Conservation (phyloP, 805 yeast genomes). For the Ogataea sp. region DNA sequence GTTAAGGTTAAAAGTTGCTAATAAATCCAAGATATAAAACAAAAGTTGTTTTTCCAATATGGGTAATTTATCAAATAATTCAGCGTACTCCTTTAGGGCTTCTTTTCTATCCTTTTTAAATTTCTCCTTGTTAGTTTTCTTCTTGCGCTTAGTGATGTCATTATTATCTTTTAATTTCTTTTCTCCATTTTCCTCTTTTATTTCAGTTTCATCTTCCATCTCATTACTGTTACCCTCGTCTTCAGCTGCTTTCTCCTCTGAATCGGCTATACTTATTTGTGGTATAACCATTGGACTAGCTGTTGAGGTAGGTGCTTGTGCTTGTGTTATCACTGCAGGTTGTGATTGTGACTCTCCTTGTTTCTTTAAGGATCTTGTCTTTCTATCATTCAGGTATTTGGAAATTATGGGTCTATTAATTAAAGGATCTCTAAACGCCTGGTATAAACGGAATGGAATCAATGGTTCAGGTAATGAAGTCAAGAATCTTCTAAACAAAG, state of each 20-base stretch:
- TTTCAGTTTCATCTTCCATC: constrained; percentile 9
- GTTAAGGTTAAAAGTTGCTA: constrained; percentile 77
- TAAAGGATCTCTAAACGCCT: constrained; percentile 71
- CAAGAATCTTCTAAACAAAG: constrained; percentile 75
- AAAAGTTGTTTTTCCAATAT: constrained; percentile 72
- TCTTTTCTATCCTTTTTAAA: constrained; percentile 56
- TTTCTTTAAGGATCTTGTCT: constrained; percentile 11
- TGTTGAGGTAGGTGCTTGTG: not conserved
- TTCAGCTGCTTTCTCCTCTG: too few relatives aligned
- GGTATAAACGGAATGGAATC: constrained; percentile 71
- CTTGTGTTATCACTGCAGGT: not conserved
- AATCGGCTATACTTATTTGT: too few relatives aligned
- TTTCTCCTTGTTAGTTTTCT: constrained; percentile 43
- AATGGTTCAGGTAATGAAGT: constrained; percentile 89
- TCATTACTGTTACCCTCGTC: not conserved
- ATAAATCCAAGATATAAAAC: constrained; percentile 77
- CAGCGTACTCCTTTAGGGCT: constrained; percentile 66
- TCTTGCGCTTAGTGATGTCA: constrained; percentile 14
- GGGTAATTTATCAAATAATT: constrained; percentile 62
- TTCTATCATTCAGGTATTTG: constrained; percentile 54
- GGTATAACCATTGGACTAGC: not conserved
- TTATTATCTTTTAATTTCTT: constrained; percentile 18
- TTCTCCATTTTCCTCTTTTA: not conserved
- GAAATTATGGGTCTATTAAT: constrained; percentile 55
- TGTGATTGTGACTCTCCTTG: not conserved